Percentiles rank a stretch among this genome's conserved stretches.
These are phyloP conservation scores for Trichocladium uniseriatum DNA, from an alignment of 495 filamentous ascomycete species.

Conservation along the genomic window DNA sequence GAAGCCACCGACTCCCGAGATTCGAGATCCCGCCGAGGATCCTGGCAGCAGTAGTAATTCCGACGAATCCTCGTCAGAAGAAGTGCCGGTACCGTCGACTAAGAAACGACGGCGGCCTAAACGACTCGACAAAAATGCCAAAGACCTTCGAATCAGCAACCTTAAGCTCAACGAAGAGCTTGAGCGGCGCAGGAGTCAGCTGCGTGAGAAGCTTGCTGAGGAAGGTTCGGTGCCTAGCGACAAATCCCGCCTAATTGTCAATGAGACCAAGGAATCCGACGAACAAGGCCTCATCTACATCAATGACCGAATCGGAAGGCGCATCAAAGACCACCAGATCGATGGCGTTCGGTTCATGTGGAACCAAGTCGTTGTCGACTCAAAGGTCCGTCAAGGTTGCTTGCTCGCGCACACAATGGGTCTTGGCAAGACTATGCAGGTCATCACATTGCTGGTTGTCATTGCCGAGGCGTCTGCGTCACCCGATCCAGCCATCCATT, in stretches of 20 bases:
- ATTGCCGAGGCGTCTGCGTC: slow-evolving; percentile 58
- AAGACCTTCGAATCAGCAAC: slow-evolving; percentile 39
- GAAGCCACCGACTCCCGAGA: background rate
- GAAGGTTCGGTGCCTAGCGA: slow-evolving; percentile 34
- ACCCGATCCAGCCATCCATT: slow-evolving; percentile 40
- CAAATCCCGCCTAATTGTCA: slow-evolving; percentile 53
- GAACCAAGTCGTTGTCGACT: slow-evolving; percentile 58
- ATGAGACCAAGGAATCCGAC: slow-evolving; percentile 52
- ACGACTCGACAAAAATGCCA: slow-evolving; percentile 38
- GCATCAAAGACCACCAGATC: slow-evolving; percentile 50
- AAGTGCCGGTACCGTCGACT: slow-evolving; percentile 9
- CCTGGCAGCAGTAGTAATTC: background rate
- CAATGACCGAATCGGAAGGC: slow-evolving; percentile 36
- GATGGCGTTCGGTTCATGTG: slow-evolving; percentile 81
- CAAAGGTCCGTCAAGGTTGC: slow-evolving; percentile 56
- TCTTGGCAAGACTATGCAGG: slow-evolving; percentile 88
- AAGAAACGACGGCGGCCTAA: slow-evolving; percentile 46
- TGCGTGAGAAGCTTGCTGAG: slow-evolving; percentile 35
- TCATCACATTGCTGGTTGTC: slow-evolving; percentile 68
- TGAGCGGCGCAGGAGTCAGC: slow-evolving; percentile 38
- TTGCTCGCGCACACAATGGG: slow-evolving; percentile 91
- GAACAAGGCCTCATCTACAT: slow-evolving; percentile 44
- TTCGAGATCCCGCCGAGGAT: slow-evolving; percentile 5
- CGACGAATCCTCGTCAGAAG: slow-evolving; percentile 8
- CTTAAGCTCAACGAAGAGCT: slow-evolving; percentile 37